Evolutionary conservation across 345 rosid genomes (phyloP).

Genomic region (Bruguiera sexangula): DNA sequence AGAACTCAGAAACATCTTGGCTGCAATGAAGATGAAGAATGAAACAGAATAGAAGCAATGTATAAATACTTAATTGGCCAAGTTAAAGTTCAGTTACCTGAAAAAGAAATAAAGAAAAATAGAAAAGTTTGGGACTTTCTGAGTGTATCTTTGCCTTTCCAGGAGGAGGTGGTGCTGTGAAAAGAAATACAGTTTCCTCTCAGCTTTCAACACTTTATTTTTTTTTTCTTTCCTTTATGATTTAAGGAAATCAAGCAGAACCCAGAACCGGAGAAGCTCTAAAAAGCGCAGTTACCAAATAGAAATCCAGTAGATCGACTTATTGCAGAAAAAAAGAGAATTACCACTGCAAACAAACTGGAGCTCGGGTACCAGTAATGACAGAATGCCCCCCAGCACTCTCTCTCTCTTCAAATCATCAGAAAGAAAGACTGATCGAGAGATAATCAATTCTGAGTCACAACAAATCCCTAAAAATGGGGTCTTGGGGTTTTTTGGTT

Average conservation of each 20-base stretch:
- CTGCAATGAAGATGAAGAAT: not conserved
- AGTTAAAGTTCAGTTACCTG: slow-evolving; percentile 4
- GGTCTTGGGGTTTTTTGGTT: not conserved
- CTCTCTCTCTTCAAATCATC: slow-evolving; percentile 1
- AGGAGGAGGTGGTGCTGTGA: not conserved
- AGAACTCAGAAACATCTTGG: not conserved
- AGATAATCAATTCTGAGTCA: not conserved
- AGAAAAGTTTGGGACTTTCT: not conserved
- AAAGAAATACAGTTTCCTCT: not conserved
- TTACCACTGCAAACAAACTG: not conserved
- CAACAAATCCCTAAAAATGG: slow-evolving; percentile 13
- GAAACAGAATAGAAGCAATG: not conserved
- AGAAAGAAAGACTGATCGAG: not conserved
- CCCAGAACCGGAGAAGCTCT: slow-evolving; percentile 6
- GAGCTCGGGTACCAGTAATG: not conserved
- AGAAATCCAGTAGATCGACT: slow-evolving; percentile 8
- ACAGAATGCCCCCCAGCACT: not conserved
- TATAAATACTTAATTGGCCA: not conserved
- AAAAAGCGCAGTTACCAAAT: not conserved
- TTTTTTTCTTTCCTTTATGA: not conserved
- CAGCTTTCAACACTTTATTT: not conserved
- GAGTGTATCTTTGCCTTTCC: slow-evolving; percentile 4
- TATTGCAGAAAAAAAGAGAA: not conserved
- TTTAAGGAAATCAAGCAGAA: not conserved
- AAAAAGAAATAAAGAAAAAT: not conserved